A percentile compares a stretch with the other conserved stretches of the same genome.
These are phyloP conservation scores for Daldinia bambusicola DNA, from an alignment of 495 filamentous ascomycete genomes.

Conservation along the genomic window DNA sequence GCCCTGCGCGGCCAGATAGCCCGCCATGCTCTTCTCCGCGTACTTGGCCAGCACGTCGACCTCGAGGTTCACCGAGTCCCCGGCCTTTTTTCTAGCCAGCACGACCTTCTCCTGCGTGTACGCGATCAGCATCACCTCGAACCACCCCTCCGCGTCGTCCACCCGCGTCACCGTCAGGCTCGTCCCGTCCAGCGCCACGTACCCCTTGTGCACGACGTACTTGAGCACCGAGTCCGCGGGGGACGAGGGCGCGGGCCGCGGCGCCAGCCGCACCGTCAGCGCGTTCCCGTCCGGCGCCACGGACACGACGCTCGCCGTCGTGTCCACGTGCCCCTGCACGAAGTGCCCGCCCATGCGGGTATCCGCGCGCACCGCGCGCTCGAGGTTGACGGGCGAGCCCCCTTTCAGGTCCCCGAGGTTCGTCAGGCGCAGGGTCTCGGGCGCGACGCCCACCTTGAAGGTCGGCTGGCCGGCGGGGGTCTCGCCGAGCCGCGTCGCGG, in stretches of 20 bases:
- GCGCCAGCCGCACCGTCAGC: slow-evolving; percentile 82
- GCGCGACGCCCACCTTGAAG: slow-evolving; percentile 95
- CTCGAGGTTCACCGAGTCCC: slow-evolving; percentile 93
- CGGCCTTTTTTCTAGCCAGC: slow-evolving; percentile 79
- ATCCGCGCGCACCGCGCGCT: slow-evolving; percentile 85
- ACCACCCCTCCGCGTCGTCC: slow-evolving; percentile 80
- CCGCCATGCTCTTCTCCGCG: slow-evolving; percentile 90
- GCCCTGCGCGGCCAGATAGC: slow-evolving; percentile 68
- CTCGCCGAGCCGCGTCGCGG: slow-evolving; percentile 71
- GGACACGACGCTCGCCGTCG: slow-evolving; percentile 75
- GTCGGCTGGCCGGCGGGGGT: slow-evolving; percentile 14
- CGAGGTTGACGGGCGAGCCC: slow-evolving; percentile 79
- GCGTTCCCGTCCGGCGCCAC: slow-evolving; percentile 85
- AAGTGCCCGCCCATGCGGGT: slow-evolving; percentile 93
- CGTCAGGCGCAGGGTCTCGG: slow-evolving; percentile 95
- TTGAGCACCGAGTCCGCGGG: slow-evolving; percentile 57
- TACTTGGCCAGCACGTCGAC: slow-evolving; percentile 99
- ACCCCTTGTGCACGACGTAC: slow-evolving; percentile 97
- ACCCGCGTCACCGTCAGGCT: slow-evolving; percentile 92
- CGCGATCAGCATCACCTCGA: slow-evolving; percentile 98
- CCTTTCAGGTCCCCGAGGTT: slow-evolving; percentile 79
- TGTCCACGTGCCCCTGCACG: slow-evolving; percentile 94
- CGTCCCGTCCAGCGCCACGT: slow-evolving; percentile 94
- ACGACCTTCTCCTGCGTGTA: slow-evolving; percentile 97
- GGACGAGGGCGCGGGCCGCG: too few relatives aligned